Conservation (phyloP, 208 protist genomes). For the Entamoeba invadens region DNA sequence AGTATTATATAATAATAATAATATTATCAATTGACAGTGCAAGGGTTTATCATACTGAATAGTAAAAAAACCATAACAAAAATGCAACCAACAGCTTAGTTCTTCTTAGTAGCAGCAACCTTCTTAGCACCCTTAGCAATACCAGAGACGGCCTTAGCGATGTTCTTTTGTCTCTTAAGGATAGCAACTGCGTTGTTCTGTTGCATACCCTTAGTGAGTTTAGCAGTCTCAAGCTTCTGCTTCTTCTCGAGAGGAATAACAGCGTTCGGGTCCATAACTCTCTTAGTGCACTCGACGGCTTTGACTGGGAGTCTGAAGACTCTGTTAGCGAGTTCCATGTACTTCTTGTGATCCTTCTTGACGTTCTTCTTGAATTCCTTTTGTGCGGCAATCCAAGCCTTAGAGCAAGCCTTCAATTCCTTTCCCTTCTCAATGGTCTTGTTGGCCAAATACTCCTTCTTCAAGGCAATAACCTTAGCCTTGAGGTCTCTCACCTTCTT, state of each 20-base stretch:
- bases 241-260: background rate
- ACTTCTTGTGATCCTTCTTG: background rate
- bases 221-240: background rate
- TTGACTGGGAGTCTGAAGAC: background rate
- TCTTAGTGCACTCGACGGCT: background rate
- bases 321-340: background rate
- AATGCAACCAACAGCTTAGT: too few relatives aligned
- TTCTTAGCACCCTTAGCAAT: background rate
- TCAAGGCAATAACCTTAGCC: background rate
- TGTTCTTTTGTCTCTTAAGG: background rate
- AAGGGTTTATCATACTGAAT: too few relatives aligned
- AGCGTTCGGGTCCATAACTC: background rate
- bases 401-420: background rate
- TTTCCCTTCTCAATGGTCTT: background rate
- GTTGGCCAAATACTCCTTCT: background rate
- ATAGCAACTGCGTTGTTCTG: background rate
- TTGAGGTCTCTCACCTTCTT: background rate
- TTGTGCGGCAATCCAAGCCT: background rate
- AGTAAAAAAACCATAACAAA: too few relatives aligned
- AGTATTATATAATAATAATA: too few relatives aligned
- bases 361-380: background rate
- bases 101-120: too few relatives aligned
- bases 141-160: background rate
- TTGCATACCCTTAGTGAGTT: background rate
- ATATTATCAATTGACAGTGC: too few relatives aligned